phyloP scores from a whole-genome alignment of 148 eudicot species.

The Rhododendron griersonianum region DNA sequence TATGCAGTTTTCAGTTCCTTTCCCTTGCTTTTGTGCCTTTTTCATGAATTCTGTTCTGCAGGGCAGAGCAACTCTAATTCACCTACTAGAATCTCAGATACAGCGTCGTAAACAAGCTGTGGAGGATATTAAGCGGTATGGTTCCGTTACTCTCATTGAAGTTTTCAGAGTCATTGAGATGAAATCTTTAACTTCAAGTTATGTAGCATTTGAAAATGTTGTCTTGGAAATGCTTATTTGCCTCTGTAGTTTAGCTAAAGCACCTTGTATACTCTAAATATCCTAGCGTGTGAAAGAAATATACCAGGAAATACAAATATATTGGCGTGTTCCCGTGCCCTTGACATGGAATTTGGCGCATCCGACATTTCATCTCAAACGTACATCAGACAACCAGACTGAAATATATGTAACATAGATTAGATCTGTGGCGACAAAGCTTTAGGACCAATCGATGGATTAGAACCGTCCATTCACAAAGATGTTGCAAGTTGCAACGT shows the following conservation, averaged over 20 bases:
- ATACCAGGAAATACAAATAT: background rate
- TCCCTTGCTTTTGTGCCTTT: background rate
- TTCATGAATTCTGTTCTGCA: slow-evolving; percentile 8
- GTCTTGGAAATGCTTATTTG: background rate
- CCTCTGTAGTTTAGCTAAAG: background rate
- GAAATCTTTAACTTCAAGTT: background rate
- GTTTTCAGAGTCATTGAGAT: background rate
- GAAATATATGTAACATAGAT: background rate
- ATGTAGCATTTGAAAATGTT: background rate
- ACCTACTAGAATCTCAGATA: slow-evolving; percentile 87
- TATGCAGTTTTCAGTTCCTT: background rate
- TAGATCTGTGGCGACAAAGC: background rate
- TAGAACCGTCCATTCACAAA: background rate
- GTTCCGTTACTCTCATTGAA: background rate
- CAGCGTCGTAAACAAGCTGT: slow-evolving; percentile 81
- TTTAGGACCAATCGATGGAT: background rate
- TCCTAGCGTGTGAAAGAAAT: background rate
- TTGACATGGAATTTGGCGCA: background rate
- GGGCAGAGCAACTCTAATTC: slow-evolving; percentile 92
- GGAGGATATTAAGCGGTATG: slow-evolving; percentile 83
- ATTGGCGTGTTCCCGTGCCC: background rate
- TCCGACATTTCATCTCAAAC: background rate
- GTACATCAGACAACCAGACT: background rate
- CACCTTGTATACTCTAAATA: background rate
- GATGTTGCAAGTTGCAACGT: background rate